Base-by-base conservation (phyloP, 2,329 filamentous ascomycete genomes). In the Chaetoscypha palmicola region DNA sequence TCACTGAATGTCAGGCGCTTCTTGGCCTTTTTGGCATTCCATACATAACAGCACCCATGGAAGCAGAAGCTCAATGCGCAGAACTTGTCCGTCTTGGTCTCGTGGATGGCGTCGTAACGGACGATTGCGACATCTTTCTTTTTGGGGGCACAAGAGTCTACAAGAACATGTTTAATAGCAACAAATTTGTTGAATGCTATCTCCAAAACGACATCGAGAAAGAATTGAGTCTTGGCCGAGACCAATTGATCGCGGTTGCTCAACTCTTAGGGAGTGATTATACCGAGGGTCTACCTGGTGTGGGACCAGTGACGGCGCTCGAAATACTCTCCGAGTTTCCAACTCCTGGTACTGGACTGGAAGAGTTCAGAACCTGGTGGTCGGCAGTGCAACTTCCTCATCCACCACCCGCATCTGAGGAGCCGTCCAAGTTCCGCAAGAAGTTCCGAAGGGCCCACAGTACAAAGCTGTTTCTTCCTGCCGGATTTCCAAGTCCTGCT, bases 131-230 rank as follows among this genome's bases (percentile, higher is more conserved):
- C 69, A 94, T 83, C 1, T 98, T 98, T 59, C 76, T 98, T 1
- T 98, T 98, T 63, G 94, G 92, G 14, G 94, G 92, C 28, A 98
- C 89, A 0, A 76, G 91, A 14, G 85, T 98, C 17, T 98, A 98
- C 73, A 98, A 98, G 65, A 98, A 98, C 69, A 94, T 98, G 89
- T 98, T 98, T 72, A 98, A 96, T 65, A 83, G 88, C 57, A 92
- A 92, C 64, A 98, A 98, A 62, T 94, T 88, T 57, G 92, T 98
- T 32, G 92, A 98, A 67, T 97, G 92, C 66, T 98, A 97, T 61
- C 75, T 98, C 8, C 69, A 81, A 2, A 72, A 70, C 0, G 92
- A 98, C 58, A 71, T 98, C 0, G 87, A 94, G 58, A 85, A 85
- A 55, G 94, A 98, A 57, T 83, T 96, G 50, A 87, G 86, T 0